These are phyloP conservation scores for Phytophthora sp. DNA, from an alignment of 352 stramenopile species.

Conservation along the genomic window DNA sequence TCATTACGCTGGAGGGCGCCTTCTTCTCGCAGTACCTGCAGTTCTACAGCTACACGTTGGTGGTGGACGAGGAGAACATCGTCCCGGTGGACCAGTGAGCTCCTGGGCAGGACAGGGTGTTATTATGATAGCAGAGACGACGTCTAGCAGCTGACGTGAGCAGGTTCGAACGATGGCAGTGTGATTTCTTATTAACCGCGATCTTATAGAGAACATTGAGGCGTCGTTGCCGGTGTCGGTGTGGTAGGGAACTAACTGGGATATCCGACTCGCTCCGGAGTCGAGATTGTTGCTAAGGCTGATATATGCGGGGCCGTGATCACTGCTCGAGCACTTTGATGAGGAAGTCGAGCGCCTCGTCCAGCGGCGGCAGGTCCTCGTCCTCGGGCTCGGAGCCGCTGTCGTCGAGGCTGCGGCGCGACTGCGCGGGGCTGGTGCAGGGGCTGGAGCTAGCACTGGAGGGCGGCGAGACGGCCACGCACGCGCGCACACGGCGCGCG, in stretches of 20 bases:
- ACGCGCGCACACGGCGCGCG: too few species aligned
- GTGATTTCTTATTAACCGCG: conserved; percentile 15
- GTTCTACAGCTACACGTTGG: conserved; percentile 84
- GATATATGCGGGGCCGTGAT: background rate
- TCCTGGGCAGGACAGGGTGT: background rate
- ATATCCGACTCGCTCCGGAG: conserved; percentile 1
- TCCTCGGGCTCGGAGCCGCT: conserved; percentile 12
- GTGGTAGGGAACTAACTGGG: background rate
- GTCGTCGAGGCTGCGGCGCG: conserved; percentile 15
- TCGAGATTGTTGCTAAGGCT: background rate
- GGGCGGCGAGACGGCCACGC: conserved; percentile 24
- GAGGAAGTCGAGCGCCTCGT: conserved; percentile 65
- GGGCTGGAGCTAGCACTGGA: conserved; percentile 32
- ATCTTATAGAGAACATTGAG: conserved; percentile 30
- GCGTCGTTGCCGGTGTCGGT: background rate
- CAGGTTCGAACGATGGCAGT: conserved; percentile 1
- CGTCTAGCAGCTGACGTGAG: conserved; percentile 5
- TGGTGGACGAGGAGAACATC: conserved; percentile 82
- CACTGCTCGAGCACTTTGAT: conserved; percentile 48
- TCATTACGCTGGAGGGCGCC: conserved; percentile 78
- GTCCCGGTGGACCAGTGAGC: conserved; percentile 42
- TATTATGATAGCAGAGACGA: conserved; percentile 10
- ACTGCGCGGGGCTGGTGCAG: conserved; percentile 30
- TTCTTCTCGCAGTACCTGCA: conserved; percentile 89
- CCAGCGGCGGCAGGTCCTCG: conserved; percentile 42